Percentiles rank a stretch among this genome's conserved stretches.
Conservation (phyloP, 768 basidiomycete species). For the Arthromyces matolae region DNA sequence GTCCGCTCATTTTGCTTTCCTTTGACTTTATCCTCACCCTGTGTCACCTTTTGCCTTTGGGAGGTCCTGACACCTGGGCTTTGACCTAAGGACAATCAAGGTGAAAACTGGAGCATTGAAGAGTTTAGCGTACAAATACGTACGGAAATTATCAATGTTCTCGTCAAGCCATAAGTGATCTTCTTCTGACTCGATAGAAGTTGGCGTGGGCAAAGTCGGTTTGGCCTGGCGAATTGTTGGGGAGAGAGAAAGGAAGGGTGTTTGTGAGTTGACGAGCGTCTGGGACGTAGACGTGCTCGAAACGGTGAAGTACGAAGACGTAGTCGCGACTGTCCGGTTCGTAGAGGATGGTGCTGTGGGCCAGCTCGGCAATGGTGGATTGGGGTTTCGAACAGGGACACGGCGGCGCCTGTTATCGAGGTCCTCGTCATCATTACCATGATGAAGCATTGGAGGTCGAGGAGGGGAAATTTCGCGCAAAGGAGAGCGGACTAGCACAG, state of each 20-base stretch:
- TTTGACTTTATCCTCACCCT: constrained; percentile 1
- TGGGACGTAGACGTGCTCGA: constrained; percentile 3
- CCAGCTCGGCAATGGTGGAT: constrained; percentile 1
- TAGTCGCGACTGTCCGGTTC: constrained; percentile 1
- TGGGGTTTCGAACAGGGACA: constrained; percentile 22
- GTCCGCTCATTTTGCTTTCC: background rate
- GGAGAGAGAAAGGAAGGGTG: constrained; percentile 17
- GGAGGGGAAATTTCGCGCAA: constrained; percentile 36
- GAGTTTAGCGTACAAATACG: constrained; percentile 7
- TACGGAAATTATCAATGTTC: constrained; percentile 5
- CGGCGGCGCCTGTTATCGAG: constrained; percentile 36
- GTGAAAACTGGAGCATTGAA: too few species aligned
- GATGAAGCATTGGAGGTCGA: constrained; percentile 18
- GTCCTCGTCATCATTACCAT: constrained; percentile 35
- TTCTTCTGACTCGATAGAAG: constrained; percentile 11
- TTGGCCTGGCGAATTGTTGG: constrained; percentile 13
- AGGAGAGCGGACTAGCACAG: constrained; percentile 30
- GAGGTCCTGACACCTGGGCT: background rate
- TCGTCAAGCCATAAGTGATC: constrained; percentile 17
- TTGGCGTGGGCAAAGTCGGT: constrained; percentile 7
- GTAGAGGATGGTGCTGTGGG: background rate
- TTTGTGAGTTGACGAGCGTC: constrained; percentile 3
- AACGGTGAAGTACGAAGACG: constrained; percentile 18
- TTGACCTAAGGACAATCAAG: background rate
- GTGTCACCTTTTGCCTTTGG: background rate